A percentile compares a stretch with the other conserved stretches of the same genome.
Conservation (phyloP, 2,329 filamentous ascomycete species). For the Trichoderma sp. region DNA sequence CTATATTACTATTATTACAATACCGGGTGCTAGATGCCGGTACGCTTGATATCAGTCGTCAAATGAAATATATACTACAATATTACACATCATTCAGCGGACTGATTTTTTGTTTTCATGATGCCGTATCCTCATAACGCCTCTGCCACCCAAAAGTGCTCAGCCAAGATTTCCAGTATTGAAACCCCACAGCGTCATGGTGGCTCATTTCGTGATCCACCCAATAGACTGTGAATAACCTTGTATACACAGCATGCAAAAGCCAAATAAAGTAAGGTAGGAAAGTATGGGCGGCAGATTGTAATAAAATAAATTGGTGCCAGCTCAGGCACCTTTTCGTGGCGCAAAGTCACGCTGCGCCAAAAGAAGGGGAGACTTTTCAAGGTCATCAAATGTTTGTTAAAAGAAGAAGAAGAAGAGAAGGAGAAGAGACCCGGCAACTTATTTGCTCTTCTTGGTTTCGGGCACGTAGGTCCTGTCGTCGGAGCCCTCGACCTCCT, state of each 20-base stretch:
- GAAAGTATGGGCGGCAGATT: slow-evolving; percentile 13
- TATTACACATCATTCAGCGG: slow-evolving; percentile 20
- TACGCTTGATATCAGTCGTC: slow-evolving; percentile 21
- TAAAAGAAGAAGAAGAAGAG: slow-evolving; percentile 27
- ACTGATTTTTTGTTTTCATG: slow-evolving; percentile 14
- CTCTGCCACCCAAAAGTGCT: slow-evolving; percentile 4
- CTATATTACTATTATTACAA: slow-evolving; percentile 26
- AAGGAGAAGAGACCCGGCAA: too few species aligned
- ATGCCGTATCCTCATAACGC: slow-evolving; percentile 13
- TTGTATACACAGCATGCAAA: slow-evolving; percentile 19
- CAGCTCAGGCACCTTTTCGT: slow-evolving; percentile 2
- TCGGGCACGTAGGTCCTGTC: slow-evolving; percentile 51
- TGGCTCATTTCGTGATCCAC: slow-evolving; percentile 1
- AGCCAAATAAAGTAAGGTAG: neutral
- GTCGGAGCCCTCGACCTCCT: slow-evolving; percentile 66
- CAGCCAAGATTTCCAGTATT: neutral
- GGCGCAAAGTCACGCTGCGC: slow-evolving; percentile 1
- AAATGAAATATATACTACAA: slow-evolving; percentile 17
- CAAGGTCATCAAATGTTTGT: slow-evolving; percentile 9
- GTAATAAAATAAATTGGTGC: neutral
- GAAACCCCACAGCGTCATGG: neutral
- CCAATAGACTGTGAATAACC: neutral
- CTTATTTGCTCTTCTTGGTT: slow-evolving; percentile 50
- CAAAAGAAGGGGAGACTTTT: slow-evolving; percentile 2
- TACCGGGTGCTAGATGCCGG: slow-evolving; percentile 11